Conservation (phyloP, 2,329 filamentous ascomycete species). For the Penicillium frequentans region DNA sequence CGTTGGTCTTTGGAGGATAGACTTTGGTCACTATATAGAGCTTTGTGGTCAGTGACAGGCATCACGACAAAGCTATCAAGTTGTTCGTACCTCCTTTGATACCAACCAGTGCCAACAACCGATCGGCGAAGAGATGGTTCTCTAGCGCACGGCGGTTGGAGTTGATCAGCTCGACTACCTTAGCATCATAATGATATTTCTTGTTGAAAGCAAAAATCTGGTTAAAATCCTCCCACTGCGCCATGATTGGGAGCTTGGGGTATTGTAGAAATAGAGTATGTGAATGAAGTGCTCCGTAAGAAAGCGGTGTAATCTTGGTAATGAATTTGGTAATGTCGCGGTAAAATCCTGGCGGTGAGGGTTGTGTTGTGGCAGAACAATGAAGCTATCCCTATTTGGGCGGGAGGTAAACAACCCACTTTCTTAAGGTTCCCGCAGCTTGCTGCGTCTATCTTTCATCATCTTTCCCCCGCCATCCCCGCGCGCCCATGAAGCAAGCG, state of each 20-base stretch:
- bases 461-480: slow-evolving; percentile 12
- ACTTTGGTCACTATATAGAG: slow-evolving; percentile 53
- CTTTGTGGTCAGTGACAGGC: slow-evolving; percentile 10
- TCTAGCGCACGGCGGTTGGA: slow-evolving; percentile 66
- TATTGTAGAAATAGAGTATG: not conserved
- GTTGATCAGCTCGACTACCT: slow-evolving; percentile 63
- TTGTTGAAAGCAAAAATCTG: slow-evolving; percentile 64
- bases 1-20: slow-evolving; percentile 73
- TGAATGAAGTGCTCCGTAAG: slow-evolving; percentile 15
- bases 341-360: slow-evolving; percentile 25
- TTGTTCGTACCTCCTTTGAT: slow-evolving; percentile 62
- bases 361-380: slow-evolving; percentile 36
- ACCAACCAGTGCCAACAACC: slow-evolving; percentile 68
- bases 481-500: slow-evolving; percentile 30
- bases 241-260: slow-evolving; percentile 27
- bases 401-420: slow-evolving; percentile 42
- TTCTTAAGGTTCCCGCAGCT: slow-evolving; percentile 18
- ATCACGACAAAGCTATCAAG: slow-evolving; percentile 3
- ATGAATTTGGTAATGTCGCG: slow-evolving; percentile 20
- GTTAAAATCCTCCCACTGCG: slow-evolving; percentile 62
- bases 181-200: slow-evolving; percentile 63
- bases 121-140: slow-evolving; percentile 75
- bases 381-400: slow-evolving; percentile 34
- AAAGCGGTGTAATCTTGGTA: slow-evolving; percentile 9
- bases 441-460: slow-evolving; percentile 10